A percentile compares a stretch with the other conserved stretches of the same genome.
phyloP scores from a whole-genome alignment of 495 filamentous ascomycete genomes.

The Paragyromitra xinjiangensis region DNA sequence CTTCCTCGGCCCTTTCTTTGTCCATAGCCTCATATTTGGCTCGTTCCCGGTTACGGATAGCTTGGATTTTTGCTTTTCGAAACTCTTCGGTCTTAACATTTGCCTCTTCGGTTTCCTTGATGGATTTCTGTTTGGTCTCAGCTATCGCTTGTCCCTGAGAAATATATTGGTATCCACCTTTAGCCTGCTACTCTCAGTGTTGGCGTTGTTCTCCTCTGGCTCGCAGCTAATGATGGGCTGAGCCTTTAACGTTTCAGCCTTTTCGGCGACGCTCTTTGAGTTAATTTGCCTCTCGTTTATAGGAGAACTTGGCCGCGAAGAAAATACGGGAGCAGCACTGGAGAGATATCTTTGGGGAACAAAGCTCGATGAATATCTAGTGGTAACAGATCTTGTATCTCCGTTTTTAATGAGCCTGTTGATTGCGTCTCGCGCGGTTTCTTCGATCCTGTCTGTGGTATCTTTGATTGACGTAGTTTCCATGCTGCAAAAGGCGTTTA shows the following conservation, averaged over 20 bases:
- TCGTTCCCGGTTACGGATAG: constrained; percentile 19
- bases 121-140: no score
- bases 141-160: no score
- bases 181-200: not conserved
- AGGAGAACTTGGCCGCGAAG: constrained; percentile 8
- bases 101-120: constrained; percentile 10
- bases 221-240: not conserved
- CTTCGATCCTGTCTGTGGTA: constrained; percentile 27
- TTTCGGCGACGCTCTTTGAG: not conserved
- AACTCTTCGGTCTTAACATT: not conserved
- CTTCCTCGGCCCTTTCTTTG: not conserved
- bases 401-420: not conserved
- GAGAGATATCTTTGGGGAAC: constrained; percentile 26
- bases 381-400: not conserved
- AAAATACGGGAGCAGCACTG: constrained; percentile 12
- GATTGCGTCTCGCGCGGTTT: constrained; percentile 7
- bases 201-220: not conserved
- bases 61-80: constrained; percentile 8
- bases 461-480: constrained; percentile 19
- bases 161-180: no score
- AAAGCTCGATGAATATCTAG: constrained; percentile 12
- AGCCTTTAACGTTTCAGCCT: not conserved
- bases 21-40: constrained; percentile 12
- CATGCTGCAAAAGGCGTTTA: not conserved
- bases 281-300: not conserved